Conservation (phyloP, 129 eudicot genomes). For the Lactuca sativa region DNA sequence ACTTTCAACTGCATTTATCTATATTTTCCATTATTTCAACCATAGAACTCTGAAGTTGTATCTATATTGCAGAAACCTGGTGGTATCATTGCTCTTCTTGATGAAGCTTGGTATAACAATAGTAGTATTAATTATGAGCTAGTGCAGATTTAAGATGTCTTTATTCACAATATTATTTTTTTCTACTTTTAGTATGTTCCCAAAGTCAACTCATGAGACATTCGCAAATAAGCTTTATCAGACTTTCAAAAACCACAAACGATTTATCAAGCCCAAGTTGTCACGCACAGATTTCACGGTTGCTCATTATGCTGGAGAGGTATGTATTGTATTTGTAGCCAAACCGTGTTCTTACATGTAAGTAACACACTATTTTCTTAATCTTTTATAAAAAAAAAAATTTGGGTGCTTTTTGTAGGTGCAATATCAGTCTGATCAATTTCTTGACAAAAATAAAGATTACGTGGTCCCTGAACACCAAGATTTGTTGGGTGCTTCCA, state of each 20-base stretch:
- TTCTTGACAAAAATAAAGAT: conserved; percentile 97
- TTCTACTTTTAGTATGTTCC: conserved; percentile 80
- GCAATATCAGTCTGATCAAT: conserved; percentile 90
- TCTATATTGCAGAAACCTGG: conserved; percentile 88
- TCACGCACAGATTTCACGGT: conserved; percentile 91
- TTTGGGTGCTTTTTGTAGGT: conserved; percentile 49
- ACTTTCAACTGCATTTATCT: conserved; percentile 10
- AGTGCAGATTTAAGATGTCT: conserved; percentile 15
- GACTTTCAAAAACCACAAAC: conserved; percentile 82
- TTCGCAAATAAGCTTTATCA: conserved; percentile 88
- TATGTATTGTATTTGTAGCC: conserved; percentile 32
- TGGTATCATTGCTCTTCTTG: conserved; percentile 92
- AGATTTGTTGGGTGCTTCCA: conserved; percentile 81
- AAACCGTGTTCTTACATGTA: not conserved
- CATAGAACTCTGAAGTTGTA: conserved; percentile 19
- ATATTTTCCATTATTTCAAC: conserved; percentile 2
- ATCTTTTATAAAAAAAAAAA: not conserved
- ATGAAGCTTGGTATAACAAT: conserved; percentile 89
- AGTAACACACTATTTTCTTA: not conserved
- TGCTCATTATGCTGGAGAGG: conserved; percentile 99
- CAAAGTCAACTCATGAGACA: conserved; percentile 97
- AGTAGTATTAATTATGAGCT: conserved; percentile 1
- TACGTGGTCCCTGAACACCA: conserved; percentile 98
- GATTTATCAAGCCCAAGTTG: conserved; percentile 89
- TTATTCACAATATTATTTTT: not conserved